These are phyloP conservation scores for Trametes sp. DNA, from an alignment of 1,284 basidiomycete species.

Conservation along the genomic window DNA sequence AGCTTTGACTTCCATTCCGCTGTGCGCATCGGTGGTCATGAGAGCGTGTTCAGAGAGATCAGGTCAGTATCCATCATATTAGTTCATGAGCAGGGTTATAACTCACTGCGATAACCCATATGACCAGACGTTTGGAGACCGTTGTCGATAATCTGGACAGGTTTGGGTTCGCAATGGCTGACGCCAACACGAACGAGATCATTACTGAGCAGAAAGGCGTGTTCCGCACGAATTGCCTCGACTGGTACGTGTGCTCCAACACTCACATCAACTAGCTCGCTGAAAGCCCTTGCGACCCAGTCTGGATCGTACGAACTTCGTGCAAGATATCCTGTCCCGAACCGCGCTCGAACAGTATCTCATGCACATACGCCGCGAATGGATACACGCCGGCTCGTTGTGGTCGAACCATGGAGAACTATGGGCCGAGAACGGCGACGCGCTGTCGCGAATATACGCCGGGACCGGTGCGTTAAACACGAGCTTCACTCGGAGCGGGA, in stretches of 20 bases:
- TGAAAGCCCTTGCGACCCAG: conserved; percentile 48
- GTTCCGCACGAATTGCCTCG: conserved; percentile 95
- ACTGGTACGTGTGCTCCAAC: conserved; percentile 70
- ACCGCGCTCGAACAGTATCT: conserved; percentile 81
- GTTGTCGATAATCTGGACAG: conserved; percentile 75
- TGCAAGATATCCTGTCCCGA: conserved; percentile 91
- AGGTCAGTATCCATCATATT: conserved; percentile 48
- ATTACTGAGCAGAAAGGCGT: conserved; percentile 89
- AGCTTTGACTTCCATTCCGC: conserved; percentile 95
- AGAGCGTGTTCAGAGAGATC: conserved; percentile 82
- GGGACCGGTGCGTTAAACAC: conserved; percentile 98
- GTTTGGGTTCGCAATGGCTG: conserved; percentile 88
- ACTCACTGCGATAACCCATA: neutral
- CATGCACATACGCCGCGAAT: conserved; percentile 72
- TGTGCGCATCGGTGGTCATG: conserved; percentile 87
- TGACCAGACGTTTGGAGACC: conserved; percentile 60
- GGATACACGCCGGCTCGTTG: conserved; percentile 72
- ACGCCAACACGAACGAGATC: conserved; percentile 67
- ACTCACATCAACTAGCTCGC: neutral
- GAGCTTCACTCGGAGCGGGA: conserved; percentile 93
- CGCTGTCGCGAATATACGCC: conserved; percentile 91
- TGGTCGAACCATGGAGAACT: conserved; percentile 92
- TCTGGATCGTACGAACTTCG: conserved; percentile 97
- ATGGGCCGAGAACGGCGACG: conserved; percentile 97
- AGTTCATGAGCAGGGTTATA: conserved; percentile 1